Base-by-base conservation (phyloP, 768 basidiomycete species). In the Wakefieldia striispora region DNA sequence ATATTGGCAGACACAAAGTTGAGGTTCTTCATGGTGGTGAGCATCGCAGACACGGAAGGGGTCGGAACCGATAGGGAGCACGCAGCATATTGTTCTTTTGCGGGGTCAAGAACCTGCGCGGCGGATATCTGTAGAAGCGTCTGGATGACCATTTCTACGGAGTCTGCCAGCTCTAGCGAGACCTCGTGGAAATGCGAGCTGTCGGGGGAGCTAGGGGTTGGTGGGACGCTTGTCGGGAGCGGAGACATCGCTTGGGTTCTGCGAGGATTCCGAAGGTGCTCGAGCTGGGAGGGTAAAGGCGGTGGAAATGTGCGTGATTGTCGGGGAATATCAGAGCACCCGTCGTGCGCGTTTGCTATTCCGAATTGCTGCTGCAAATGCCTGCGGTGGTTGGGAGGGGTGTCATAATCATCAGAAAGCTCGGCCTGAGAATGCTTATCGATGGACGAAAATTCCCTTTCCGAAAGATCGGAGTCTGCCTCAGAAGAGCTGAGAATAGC, bases 1-100 rank as follows among this genome's bases (percentile, higher is more conserved):
- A 91, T 82, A 65, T 91, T 88, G n/a, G 89, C 90, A 5, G 91
- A 91, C 56, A 97, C 81, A 62, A 90, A 95, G 65, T 95, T 95
- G 56, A 97, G 80, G 56, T 87, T 89, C 71, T 93, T 92, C 90
- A 97, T 91, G 34, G 86, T 80, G 16, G 90, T 91, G 65, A 97
- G 81, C 66, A 97, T 77, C 34, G 91, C 90, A 16, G 90, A 88
- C 69, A 97, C 78, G 56, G 87, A 91, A 6, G 92, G 81, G 0
- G 89, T 89, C 10, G 94, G 95, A 38, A 97, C 81, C 33, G 90
- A 84, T 21, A 97, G 69, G 2, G 92, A 81, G 66, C 91, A 95
- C 21, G 91, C 87, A 2, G 93, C 88, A 62, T 93, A 88, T 64
- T 94, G 93, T 62, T 97, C 94, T 67, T 90, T 95, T 3, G 88